These are phyloP conservation scores for Metarhizium robertsii DNA, from an alignment of 2,329 filamentous ascomycete species.

Conservation along the genomic window DNA sequence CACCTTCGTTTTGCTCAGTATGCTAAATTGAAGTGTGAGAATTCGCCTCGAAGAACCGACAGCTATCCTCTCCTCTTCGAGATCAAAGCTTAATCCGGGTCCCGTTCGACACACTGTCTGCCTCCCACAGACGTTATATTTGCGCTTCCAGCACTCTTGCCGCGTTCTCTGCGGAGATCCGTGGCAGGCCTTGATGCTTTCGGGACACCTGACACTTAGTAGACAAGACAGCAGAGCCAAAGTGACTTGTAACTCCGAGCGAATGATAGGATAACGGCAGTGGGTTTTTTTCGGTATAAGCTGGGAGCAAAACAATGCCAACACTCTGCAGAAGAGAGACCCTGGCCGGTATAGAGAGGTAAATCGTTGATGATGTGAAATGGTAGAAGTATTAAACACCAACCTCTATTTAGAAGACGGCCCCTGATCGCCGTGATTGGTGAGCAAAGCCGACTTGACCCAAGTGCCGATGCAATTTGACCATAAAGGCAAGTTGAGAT, in stretches of 20 bases:
- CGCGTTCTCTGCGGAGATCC: background rate
- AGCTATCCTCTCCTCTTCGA: background rate
- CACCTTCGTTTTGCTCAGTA: background rate
- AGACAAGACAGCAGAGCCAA: background rate
- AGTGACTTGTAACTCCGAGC: background rate
- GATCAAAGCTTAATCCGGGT: background rate
- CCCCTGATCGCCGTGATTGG: conserved; percentile 4
- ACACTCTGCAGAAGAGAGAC: background rate
- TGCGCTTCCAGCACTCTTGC: background rate
- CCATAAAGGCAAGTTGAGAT: background rate
- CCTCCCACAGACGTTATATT: background rate
- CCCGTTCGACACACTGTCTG: background rate
- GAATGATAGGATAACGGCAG: background rate
- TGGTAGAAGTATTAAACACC: conserved; percentile 3
- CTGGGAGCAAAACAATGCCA: background rate
- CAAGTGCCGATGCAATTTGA: background rate
- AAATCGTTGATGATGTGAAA: background rate
- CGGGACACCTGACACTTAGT: background rate
- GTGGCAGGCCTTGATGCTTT: background rate
- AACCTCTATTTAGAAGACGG: conserved; percentile 3
- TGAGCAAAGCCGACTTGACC: background rate
- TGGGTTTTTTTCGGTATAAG: background rate
- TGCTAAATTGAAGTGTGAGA: background rate
- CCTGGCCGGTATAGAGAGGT: background rate
- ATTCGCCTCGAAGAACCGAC: background rate